Percentiles rank a stretch among this genome's conserved stretches.
Evolutionary conservation across 2,329 filamentous ascomycete genomes (phyloP).

Genomic region (Xylaria multiplex): DNA sequence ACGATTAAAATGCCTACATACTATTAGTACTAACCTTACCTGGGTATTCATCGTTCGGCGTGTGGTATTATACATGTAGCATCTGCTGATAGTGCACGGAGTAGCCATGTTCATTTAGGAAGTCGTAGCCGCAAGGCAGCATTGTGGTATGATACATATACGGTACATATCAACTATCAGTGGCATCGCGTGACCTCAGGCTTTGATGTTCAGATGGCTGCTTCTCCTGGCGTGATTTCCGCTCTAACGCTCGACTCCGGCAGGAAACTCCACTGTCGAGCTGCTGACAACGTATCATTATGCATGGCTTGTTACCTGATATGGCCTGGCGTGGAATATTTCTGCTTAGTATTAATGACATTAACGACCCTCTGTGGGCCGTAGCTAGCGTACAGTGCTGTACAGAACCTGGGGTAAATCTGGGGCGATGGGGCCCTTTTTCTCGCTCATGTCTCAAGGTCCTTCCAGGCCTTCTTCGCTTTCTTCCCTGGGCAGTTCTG

Average conservation of each 20-base stretch:
- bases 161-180: conserved; percentile 31
- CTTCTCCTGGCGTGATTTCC: conserved; percentile 42
- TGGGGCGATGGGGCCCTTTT: conserved; percentile 36
- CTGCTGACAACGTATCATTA: conserved; percentile 35
- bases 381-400: conserved; percentile 15
- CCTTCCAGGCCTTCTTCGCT: conserved; percentile 8
- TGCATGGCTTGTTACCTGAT: conserved; percentile 37
- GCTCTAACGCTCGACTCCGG: conserved; percentile 28
- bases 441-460: not conserved
- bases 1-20: conserved; percentile 14
- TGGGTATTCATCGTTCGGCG: not conserved
- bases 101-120: conserved; percentile 7
- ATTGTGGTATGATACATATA: conserved; percentile 36
- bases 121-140: not conserved
- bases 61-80: not conserved
- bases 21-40: not conserved
- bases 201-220: conserved; percentile 39
- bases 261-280: conserved; percentile 20
- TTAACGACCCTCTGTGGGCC: not conserved
- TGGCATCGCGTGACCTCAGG: conserved; percentile 45
- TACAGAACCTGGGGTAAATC: conserved; percentile 43
- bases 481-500: not conserved
- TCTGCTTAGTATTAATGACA: conserved; percentile 12
- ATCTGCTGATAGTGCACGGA: conserved; percentile 14
- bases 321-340: conserved; percentile 22